Percentiles rank a stretch among this genome's conserved stretches.
These are phyloP conservation scores for Circinella minor DNA, from an alignment of 371 early-diverging fungal genomes.

Conservation along the genomic window DNA sequence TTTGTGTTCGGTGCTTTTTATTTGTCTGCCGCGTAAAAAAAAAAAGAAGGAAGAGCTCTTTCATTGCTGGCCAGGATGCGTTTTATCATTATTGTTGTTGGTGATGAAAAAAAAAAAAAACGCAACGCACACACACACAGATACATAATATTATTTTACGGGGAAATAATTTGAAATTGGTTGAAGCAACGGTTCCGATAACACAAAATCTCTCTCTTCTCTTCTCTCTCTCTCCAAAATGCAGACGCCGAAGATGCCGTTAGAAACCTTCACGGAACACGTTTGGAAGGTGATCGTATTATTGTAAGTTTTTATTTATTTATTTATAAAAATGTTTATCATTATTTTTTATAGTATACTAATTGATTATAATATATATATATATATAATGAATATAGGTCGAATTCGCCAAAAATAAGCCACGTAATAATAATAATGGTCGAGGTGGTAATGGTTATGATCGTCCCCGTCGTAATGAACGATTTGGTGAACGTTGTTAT, in stretches of 20 bases:
- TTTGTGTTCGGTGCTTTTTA: not conserved
- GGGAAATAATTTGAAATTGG: not conserved
- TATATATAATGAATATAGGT: slow-evolving; percentile 15
- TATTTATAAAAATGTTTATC: slow-evolving; percentile 8
- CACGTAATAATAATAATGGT: slow-evolving; percentile 2
- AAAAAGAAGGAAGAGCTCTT: not conserved
- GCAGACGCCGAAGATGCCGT: slow-evolving; percentile 82
- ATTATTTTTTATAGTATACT: too few species aligned
- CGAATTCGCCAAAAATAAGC: slow-evolving; percentile 23
- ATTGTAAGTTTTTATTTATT: slow-evolving; percentile 22
- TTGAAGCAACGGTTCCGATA: slow-evolving; percentile 4
- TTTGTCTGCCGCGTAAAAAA: not conserved
- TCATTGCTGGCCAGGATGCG: too few species aligned
- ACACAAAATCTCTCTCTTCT: not conserved
- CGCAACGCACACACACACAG: not conserved
- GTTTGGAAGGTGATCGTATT: slow-evolving; percentile 47
- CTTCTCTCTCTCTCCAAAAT: not conserved
- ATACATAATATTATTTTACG: not conserved
- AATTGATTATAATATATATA: not conserved
- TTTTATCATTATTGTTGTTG: not conserved
- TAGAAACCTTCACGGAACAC: slow-evolving; percentile 66
- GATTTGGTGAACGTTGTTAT: slow-evolving; percentile 37
- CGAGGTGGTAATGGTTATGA: not conserved
- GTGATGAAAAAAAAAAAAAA: not conserved
- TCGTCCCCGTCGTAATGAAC: not conserved